Conservation (phyloP, 495 filamentous ascomycete genomes). For the Glarea lozoyensis region DNA sequence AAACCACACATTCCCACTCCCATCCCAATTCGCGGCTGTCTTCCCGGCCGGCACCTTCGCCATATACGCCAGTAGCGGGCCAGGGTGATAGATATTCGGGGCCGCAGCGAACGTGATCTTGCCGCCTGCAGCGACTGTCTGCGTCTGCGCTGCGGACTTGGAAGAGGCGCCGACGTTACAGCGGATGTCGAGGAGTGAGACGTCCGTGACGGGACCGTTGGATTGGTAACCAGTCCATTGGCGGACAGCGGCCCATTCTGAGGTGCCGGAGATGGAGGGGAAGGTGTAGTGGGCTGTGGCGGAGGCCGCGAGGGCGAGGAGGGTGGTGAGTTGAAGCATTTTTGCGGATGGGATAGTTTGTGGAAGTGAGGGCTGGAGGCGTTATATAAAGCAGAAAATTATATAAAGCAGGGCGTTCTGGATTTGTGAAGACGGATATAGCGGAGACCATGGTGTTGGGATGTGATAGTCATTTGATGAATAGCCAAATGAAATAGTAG, state of each 20-base stretch:
- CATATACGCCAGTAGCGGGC: constrained; percentile 48
- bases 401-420: too few species aligned
- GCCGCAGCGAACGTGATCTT: constrained; percentile 40
- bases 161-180: constrained; percentile 46
- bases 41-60: constrained; percentile 42
- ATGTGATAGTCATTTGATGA: too few species aligned
- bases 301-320: background rate
- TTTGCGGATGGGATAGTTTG: too few species aligned
- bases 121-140: constrained; percentile 39
- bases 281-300: constrained; percentile 4
- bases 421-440: too few species aligned
- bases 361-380: too few species aligned
- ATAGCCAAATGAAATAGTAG: too few species aligned
- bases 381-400: too few species aligned
- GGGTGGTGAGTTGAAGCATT: too few species aligned
- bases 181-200: constrained; percentile 41
- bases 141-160: constrained; percentile 27
- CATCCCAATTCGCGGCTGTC: constrained; percentile 33
- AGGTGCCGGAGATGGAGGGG: background rate
- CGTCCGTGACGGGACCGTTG: constrained; percentile 33
- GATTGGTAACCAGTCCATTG: constrained; percentile 23
- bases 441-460: too few species aligned
- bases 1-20: constrained; percentile 47
- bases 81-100: constrained; percentile 51
- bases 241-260: constrained; percentile 24